Evolutionary conservation across 768 basidiomycete genomes (phyloP).

Genomic region (Trametes cinnabarina): DNA sequence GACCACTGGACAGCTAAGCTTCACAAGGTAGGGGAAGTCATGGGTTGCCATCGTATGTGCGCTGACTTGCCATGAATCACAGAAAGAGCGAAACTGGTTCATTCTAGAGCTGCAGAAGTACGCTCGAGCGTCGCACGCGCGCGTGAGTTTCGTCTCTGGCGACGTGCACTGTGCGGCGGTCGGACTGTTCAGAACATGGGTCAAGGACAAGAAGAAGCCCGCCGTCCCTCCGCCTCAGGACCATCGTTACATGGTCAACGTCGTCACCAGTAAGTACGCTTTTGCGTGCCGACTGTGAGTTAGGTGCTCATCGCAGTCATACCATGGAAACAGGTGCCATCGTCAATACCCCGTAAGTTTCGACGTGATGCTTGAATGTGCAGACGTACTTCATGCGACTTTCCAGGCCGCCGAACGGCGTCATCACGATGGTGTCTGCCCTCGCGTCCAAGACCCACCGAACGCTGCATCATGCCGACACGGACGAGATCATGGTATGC

Average conservation of each 20-base stretch:
- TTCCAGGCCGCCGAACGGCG: conserved; percentile 58
- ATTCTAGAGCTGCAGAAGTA: conserved; percentile 76
- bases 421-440: conserved; percentile 76
- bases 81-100: conserved; percentile 91
- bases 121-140: conserved; percentile 56
- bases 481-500: conserved; percentile 86
- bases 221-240: conserved; percentile 58
- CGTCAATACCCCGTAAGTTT: conserved; percentile 87
- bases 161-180: conserved; percentile 94
- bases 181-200: conserved; percentile 70
- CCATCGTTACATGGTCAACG: conserved; percentile 87
- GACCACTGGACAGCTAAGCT: conserved; percentile 88
- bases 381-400: background rate
- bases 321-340: conserved; percentile 70
- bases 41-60: background rate
- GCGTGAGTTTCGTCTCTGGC: conserved; percentile 86
- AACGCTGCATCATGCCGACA: conserved; percentile 77
- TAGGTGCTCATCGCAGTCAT: background rate
- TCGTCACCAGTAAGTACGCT: conserved; percentile 64
- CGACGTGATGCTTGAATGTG: background rate
- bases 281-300: background rate
- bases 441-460: conserved; percentile 81
- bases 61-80: conserved; percentile 19
- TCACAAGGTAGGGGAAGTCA: conserved; percentile 58
- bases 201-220: conserved; percentile 43